Conservation (phyloP, 202 grass and related monocot genomes). For the Bolboschoenoplectus hybrid region DNA sequence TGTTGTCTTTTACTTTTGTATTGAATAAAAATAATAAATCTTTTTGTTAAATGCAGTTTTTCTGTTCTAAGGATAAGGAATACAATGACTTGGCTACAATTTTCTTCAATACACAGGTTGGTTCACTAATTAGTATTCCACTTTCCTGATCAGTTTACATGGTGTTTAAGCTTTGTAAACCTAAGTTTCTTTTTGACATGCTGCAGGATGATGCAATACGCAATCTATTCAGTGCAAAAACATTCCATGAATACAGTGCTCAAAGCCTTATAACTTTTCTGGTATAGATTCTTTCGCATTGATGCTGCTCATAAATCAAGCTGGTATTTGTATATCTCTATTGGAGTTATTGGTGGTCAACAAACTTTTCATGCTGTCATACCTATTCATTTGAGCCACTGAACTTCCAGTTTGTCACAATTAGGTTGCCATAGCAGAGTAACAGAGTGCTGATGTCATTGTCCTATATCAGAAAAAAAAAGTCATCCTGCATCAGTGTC, state of each 20-base stretch:
- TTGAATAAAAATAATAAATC: neutral
- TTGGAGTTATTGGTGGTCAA: neutral
- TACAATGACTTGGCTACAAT: slow-evolving; percentile 99
- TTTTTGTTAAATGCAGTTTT: slow-evolving; percentile 64
- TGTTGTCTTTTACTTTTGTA: slow-evolving; percentile 39
- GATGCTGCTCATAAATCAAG: neutral
- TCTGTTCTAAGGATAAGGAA: slow-evolving; percentile 90
- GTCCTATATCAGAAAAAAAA: neutral
- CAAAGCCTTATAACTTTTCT: slow-evolving; percentile 96
- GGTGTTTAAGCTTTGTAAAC: slow-evolving; percentile 32
- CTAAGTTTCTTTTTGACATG: slow-evolving; percentile 39
- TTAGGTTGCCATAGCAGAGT: slow-evolving; percentile 12
- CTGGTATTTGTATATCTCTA: slow-evolving; percentile 8
- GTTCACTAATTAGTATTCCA: slow-evolving; percentile 23
- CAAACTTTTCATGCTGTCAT: neutral
- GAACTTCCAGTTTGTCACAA: neutral
- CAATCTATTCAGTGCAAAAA: slow-evolving; percentile 99
- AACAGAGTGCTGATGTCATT: slow-evolving; percentile 4
- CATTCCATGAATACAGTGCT: slow-evolving; percentile 98
- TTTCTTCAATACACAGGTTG: slow-evolving; percentile 99
- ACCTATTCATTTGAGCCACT: slow-evolving; percentile 7
- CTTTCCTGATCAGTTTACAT: slow-evolving; percentile 1
- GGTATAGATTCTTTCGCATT: slow-evolving; percentile 48
- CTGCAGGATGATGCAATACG: slow-evolving; percentile 97
- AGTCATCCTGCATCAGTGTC: neutral